These are phyloP conservation scores for Angophora floribunda DNA, from an alignment of 345 rosid genomes.

Conservation along the genomic window DNA sequence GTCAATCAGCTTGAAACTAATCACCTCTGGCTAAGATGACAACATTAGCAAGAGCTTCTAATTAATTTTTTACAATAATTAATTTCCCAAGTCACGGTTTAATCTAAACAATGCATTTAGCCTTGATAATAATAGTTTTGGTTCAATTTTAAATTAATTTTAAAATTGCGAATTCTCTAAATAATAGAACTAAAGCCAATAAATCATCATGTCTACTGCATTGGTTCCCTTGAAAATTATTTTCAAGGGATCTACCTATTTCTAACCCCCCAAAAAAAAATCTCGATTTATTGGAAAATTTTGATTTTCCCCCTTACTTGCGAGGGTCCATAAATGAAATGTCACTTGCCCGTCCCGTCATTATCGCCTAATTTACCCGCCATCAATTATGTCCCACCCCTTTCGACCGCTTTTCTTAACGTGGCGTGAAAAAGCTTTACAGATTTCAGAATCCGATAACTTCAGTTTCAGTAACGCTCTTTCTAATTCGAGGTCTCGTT, in stretches of 20 bases:
- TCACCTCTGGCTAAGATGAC: no score
- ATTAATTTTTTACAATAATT: not conserved
- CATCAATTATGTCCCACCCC: not conserved
- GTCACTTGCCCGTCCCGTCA: not conserved
- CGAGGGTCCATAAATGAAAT: not conserved
- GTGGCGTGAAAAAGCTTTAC: not conserved
- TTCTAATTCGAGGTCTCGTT: fast-evolving
- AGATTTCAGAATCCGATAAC: fast-evolving
- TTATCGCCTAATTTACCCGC: not conserved
- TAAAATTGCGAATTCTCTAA: not conserved
- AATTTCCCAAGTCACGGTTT: not conserved
- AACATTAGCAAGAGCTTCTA: no score
- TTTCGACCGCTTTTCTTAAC: not conserved
- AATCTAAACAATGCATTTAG: not conserved
- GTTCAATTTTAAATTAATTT: not conserved
- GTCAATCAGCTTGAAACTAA: no score
- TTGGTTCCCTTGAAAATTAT: not conserved
- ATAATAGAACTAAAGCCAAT: not conserved
- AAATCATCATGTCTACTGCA: not conserved
- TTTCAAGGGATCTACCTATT: not conserved
- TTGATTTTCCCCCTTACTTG: not conserved
- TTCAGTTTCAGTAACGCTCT: fast-evolving
- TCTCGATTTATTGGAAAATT: not conserved
- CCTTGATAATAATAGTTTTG: not conserved
- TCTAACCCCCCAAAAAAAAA: not conserved